Base-by-base conservation (phyloP, 2,329 filamentous ascomycete genomes). In the Seiridium unicorne region DNA sequence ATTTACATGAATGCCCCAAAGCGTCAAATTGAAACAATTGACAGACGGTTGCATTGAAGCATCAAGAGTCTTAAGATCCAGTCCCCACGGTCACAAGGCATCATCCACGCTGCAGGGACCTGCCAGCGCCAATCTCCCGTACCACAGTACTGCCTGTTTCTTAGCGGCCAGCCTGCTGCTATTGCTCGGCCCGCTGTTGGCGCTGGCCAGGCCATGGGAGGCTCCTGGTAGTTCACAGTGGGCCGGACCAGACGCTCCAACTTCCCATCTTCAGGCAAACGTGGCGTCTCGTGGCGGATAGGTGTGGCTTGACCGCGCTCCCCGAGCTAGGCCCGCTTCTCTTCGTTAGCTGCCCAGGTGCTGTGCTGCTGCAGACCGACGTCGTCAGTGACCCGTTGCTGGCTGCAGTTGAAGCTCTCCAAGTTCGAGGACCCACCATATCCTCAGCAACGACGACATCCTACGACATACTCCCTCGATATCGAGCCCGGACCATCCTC, bases 1-100 rank as follows among this genome's bases (percentile, higher is more conserved):
- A 34, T 2, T 26, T 49, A 31, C 46, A 42, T 42, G n/a, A 53
- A 53, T 13, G 31, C 13, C 34, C 35, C 34, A 36, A 26, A 53
- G 18, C 36, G 36, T 44, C 51, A 55, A 55, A 55, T 55, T 55
- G 51, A 55, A 55, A 55, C 38, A 44, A 55, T n/a, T 48, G 46
- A n/a, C 46, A 26, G 18, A 48, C 46, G 46, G 46, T 31, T n/a
- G 46, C 46, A 48, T 48, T 9, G n/a, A 48, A 48, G 46, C 46
- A 26, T 42, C 38, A 13, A 42, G 38, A 42, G 38, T 7, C 38
- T 13, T 7, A 13, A 42, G 13, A 42, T 7, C 38, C 7, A 42
- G 7, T 42, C 38, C 49, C 32, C 49, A 35, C n/a, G 49, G 49
- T 53, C 49, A 53, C 49, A 53, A 35, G 47, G 49, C 34, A 53